Percentiles rank a stretch among this genome's conserved stretches.
phyloP scores from a whole-genome alignment of 2,329 filamentous ascomycete genomes.

The Penicillium sp. region DNA sequence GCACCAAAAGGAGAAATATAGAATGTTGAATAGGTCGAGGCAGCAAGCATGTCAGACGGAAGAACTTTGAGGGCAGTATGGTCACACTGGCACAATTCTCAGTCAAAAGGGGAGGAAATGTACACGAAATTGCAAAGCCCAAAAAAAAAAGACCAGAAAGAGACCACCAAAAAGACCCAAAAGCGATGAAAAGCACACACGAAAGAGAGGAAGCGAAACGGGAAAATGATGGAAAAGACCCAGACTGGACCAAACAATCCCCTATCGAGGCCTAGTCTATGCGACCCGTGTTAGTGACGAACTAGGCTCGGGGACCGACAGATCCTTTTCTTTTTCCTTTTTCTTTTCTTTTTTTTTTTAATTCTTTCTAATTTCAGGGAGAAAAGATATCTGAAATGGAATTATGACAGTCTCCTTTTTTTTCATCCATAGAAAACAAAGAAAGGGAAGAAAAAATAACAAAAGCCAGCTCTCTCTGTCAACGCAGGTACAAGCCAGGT shows the following conservation, averaged over 20 bases:
- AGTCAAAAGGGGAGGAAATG: neutral
- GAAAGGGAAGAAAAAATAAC: neutral
- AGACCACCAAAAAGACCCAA: neutral
- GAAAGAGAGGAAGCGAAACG: constrained; percentile 15
- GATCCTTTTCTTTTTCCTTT: neutral
- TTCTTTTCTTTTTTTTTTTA: neutral
- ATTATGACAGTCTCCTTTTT: neutral
- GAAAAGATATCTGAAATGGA: neutral
- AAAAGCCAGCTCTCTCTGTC: neutral
- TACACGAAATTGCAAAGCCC: neutral
- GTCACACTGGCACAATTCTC: constrained; percentile 5
- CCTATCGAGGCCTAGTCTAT: constrained; percentile 25
- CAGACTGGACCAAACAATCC: constrained; percentile 20
- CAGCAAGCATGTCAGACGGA: constrained; percentile 9
- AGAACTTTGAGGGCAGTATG: constrained; percentile 2
- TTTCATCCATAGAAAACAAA: neutral
- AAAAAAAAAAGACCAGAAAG: constrained; percentile 1
- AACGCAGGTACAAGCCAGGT: constrained; percentile 15
- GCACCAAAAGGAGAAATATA: neutral
- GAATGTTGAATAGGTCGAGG: constrained; percentile 7
- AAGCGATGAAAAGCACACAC: neutral
- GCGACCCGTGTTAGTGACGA: constrained; percentile 24
- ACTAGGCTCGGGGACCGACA: constrained; percentile 8
- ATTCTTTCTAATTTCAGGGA: neutral
- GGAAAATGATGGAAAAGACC: constrained; percentile 18